Base-by-base conservation (phyloP, 805 yeast species). In the Candida silvicultrix region DNA sequence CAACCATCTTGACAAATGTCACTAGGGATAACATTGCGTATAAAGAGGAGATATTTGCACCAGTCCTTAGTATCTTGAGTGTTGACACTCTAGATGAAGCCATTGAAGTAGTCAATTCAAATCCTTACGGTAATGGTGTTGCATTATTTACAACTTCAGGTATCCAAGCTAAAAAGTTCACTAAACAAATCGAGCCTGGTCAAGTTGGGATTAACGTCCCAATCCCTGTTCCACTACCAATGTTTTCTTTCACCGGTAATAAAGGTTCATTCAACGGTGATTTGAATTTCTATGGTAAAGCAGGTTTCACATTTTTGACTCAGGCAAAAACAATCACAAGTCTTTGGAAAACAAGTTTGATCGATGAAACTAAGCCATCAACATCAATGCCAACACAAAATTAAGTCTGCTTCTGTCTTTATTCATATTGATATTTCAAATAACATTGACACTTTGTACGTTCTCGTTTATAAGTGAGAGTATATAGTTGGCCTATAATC, bases 161-260 rank as follows among this genome's bases (percentile, higher is more conserved):
- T 12, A 69, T 84, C 20, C 69, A 77, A n/a, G 85, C 86, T 4
- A 83, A 81, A 64, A 78, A 78, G 60, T 83, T 84, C 70, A 81
- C 76, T 62, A 78, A 74, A 65, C 73, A 78, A 52, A 77, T 83
- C 50, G 85, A 81, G 48, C 80, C 83, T 46, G 90, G 90, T 29
- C 89, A 83, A 65, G 85, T 83, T 43, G 90, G 90, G 46, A 73
- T 83, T 55, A 83, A 83, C 57, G 88, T 83, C 34, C 89, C 90
- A 15, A 84, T 83, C 50, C 90, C 90, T 5, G 90, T 83, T 18
- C 90, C 90, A 42, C 69, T 84, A 62, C 89, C 90, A 49, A 81
- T 84, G 86, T 83, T 83, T 65, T 80, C 87, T 4, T 83, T 83
- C 69, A 84, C 90, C 12, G 90, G 90, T 23, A 78, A 78, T 64